phyloP scores from a whole-genome alignment of 352 stramenopile species.

The Thalassiosira hispida region DNA sequence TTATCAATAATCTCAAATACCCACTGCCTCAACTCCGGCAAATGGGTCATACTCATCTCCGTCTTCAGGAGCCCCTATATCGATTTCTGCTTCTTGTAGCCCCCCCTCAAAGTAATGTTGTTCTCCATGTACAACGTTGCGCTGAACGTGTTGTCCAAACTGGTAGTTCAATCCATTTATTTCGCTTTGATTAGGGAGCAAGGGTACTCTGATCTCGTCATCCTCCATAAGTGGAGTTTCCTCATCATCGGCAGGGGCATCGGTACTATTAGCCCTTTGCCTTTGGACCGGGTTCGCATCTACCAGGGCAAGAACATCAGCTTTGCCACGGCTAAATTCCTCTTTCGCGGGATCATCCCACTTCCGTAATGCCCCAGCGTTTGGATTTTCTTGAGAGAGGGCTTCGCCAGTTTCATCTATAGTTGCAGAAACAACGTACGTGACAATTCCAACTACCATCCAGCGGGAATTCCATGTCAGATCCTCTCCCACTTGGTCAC shows the following conservation, averaged over 20 bases:
- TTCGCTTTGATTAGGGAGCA: background rate
- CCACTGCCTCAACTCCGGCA: constrained; percentile 23
- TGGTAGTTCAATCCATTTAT: background rate
- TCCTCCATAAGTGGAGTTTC: background rate
- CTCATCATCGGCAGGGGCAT: constrained; percentile 5
- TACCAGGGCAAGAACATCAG: constrained; percentile 39
- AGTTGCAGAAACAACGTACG: constrained; percentile 66
- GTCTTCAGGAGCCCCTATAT: constrained; percentile 10
- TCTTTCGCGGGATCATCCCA: constrained; percentile 44
- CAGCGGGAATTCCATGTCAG: constrained; percentile 66
- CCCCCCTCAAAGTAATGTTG: background rate
- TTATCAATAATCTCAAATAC: constrained; percentile 15
- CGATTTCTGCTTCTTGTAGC: constrained; percentile 9
- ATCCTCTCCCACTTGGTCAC: constrained; percentile 35
- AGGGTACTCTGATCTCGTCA: background rate
- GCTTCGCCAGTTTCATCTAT: constrained; percentile 54
- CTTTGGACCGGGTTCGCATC: constrained; percentile 1
- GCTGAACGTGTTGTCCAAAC: background rate
- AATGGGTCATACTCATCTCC: constrained; percentile 23
- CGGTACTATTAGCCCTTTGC: background rate
- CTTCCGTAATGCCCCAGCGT: constrained; percentile 16
- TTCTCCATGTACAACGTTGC: background rate
- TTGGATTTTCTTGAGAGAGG: constrained; percentile 22
- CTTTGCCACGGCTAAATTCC: constrained; percentile 47
- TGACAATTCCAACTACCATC: constrained; percentile 65